Evolutionary conservation across 1,139 yeast species (phyloP).

Genomic region (Kazachstania sp.): DNA sequence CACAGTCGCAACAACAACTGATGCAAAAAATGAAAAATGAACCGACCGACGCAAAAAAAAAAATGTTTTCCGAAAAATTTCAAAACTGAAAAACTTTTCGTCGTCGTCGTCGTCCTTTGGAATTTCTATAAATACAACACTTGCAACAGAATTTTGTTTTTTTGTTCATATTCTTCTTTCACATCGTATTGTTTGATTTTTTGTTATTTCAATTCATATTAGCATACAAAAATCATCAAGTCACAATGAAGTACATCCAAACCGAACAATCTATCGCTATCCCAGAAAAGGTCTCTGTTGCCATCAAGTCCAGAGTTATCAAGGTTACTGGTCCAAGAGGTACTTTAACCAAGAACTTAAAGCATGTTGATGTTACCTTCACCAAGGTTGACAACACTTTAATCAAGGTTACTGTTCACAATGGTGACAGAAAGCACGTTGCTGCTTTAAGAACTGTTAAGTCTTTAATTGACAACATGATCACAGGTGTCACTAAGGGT

Average conservation of each 20-base stretch:
- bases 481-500: slow-evolving; percentile 99
- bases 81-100: neutral
- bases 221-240: too few species aligned
- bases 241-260: slow-evolving; percentile 81
- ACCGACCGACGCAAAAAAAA: neutral
- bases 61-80: neutral
- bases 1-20: too few species aligned
- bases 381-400: slow-evolving; percentile 59
- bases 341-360: slow-evolving; percentile 78
- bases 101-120: too few species aligned
- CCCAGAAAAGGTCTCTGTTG: slow-evolving; percentile 91
- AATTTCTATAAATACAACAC: too few species aligned
- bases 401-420: slow-evolving; percentile 87
- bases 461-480: slow-evolving; percentile 85
- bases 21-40: too few species aligned
- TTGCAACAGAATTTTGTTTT: too few species aligned
- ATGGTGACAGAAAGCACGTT: slow-evolving; percentile 99
- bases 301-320: slow-evolving; percentile 85
- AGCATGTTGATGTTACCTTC: slow-evolving; percentile 94
- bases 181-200: neutral
- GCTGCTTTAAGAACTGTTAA: slow-evolving; percentile 99
- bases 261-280: slow-evolving; percentile 85
- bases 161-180: too few species aligned
- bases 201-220: neutral
- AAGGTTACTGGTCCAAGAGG: slow-evolving; percentile 99